phyloP scores from a whole-genome alignment of 2,329 filamentous ascomycete species.

The Pseudopithomyces maydicus region DNA sequence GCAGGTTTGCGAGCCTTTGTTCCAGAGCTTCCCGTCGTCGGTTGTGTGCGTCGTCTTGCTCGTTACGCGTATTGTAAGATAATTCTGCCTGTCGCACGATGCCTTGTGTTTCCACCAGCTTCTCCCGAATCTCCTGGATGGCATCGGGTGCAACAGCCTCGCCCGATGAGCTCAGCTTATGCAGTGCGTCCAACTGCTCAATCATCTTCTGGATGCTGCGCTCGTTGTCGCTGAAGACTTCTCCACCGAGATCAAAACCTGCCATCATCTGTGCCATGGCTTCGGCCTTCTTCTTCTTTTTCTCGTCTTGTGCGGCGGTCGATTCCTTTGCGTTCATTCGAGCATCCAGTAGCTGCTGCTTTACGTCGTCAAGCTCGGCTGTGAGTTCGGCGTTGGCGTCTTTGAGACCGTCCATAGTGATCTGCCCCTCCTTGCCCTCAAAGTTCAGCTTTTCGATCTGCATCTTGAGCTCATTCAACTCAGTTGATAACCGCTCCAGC shows the following conservation, averaged over 20 bases:
- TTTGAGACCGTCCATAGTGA: conserved; percentile 97
- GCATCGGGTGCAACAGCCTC: conserved; percentile 83
- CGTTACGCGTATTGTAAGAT: conserved; percentile 74
- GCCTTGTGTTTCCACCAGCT: conserved; percentile 85
- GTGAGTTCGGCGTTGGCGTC: conserved; percentile 95
- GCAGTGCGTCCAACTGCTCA: conserved; percentile 77
- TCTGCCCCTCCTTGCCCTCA: conserved; percentile 94
- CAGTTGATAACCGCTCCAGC: conserved; percentile 83
- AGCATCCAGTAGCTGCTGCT: conserved; percentile 92
- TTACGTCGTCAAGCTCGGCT: conserved; percentile 88
- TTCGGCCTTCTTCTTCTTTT: conserved; percentile 98
- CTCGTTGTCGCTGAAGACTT: conserved; percentile 94
- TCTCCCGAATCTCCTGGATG: conserved; percentile 75
- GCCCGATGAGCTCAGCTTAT: conserved; percentile 76
- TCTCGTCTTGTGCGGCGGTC: conserved; percentile 87
- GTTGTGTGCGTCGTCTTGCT: conserved; percentile 63
- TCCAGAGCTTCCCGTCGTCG: conserved; percentile 79
- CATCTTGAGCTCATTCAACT: conserved; percentile 94
- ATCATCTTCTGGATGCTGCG: conserved; percentile 82
- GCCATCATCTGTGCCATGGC: conserved; percentile 99
- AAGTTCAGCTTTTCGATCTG: conserved; percentile 94
- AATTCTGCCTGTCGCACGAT: conserved; percentile 92
- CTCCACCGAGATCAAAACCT: conserved; percentile 90
- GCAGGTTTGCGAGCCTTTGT: conserved; percentile 71
- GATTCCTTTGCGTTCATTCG: conserved; percentile 97